Percentiles rank a stretch among this genome's conserved stretches.
These are phyloP conservation scores for Myxozyma geophila DNA, from an alignment of 805 yeast genomes.

Conservation along the genomic window DNA sequence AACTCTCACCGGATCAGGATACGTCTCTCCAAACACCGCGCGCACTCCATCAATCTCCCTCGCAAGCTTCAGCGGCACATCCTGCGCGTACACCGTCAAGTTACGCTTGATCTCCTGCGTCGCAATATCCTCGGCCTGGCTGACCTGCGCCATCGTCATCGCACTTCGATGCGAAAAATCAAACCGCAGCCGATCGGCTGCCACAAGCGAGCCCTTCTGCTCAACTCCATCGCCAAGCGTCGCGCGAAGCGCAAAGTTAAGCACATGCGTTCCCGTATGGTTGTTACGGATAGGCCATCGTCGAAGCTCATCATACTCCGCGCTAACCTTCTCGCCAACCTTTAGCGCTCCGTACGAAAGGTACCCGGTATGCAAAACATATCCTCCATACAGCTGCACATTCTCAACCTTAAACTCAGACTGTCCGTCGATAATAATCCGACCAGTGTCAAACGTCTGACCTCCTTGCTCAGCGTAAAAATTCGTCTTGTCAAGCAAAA, in stretches of 20 bases:
- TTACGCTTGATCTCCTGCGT: constrained; percentile 73
- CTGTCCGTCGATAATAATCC: constrained; percentile 81
- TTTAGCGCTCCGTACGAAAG: constrained; percentile 74
- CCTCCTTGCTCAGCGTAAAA: constrained; percentile 99
- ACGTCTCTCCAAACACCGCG: constrained; percentile 98
- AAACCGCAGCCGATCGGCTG: constrained; percentile 92
- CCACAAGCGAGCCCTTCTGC: constrained; percentile 96
- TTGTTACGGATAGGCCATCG: constrained; percentile 96
- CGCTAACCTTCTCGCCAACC: constrained; percentile 73
- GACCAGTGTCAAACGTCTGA: constrained; percentile 96
- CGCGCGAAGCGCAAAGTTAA: constrained; percentile 85
- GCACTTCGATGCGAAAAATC: constrained; percentile 95
- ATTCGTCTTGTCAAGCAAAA: constrained; percentile 85
- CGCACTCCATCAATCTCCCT: constrained; percentile 80
- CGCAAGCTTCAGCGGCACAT: constrained; percentile 76
- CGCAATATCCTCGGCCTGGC: constrained; percentile 73
- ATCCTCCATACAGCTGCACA: constrained; percentile 92
- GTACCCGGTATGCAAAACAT: constrained; percentile 91
- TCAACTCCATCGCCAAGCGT: constrained; percentile 87
- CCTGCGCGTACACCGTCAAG: constrained; percentile 76
- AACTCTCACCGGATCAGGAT: constrained; percentile 98
- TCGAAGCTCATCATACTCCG: constrained; percentile 87
- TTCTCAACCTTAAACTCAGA: constrained; percentile 89
- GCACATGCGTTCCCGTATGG: constrained; percentile 97
- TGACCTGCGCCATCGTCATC: constrained; percentile 69